Percentiles rank a stretch among this genome's conserved stretches.
These are phyloP conservation scores for Gryganskiella cystojenkinii DNA, from an alignment of 192 early-diverging fungal genomes.

Conservation along the genomic window DNA sequence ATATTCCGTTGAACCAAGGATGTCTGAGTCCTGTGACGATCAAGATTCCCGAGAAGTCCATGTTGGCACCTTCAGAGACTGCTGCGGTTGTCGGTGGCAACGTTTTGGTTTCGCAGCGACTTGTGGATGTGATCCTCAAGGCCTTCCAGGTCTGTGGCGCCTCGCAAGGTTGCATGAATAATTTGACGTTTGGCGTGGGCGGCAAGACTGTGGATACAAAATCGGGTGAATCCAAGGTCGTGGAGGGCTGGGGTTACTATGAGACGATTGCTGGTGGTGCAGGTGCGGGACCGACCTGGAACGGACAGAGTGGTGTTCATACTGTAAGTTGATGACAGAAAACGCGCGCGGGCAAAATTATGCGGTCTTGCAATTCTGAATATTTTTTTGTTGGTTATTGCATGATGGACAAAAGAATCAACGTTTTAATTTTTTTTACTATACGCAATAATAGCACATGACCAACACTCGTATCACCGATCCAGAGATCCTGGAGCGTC, in stretches of 20 bases:
- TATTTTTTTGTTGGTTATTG: background rate
- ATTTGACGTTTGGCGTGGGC: conserved; percentile 92
- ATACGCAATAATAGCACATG: conserved; percentile 72
- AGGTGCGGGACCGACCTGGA: conserved; percentile 92
- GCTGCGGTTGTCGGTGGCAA: conserved; percentile 98
- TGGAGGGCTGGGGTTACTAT: conserved; percentile 94
- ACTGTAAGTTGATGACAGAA: conserved; percentile 61
- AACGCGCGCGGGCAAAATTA: no score
- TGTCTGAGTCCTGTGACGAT: conserved; percentile 88
- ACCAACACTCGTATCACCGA: conserved; percentile 99
- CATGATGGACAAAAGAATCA: background rate
- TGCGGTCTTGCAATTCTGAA: no score
- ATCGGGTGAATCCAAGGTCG: conserved; percentile 53
- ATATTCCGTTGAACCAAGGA: conserved; percentile 97
- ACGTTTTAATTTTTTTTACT: conserved; percentile 2
- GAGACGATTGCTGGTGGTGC: conserved; percentile 92
- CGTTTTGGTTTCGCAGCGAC: conserved; percentile 92
- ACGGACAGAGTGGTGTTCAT: conserved; percentile 83
- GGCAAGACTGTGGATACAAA: conserved; percentile 65
- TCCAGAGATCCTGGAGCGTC: conserved; percentile 92
- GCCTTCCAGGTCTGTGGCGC: conserved; percentile 93
- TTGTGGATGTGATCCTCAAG: conserved; percentile 92
- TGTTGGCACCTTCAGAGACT: conserved; percentile 82
- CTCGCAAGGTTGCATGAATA: conserved; percentile 95
- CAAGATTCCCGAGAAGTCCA: conserved; percentile 80